Evolutionary conservation across 176 grass and related monocot genomes (phyloP).

Genomic region (Pontederia crassipes): DNA sequence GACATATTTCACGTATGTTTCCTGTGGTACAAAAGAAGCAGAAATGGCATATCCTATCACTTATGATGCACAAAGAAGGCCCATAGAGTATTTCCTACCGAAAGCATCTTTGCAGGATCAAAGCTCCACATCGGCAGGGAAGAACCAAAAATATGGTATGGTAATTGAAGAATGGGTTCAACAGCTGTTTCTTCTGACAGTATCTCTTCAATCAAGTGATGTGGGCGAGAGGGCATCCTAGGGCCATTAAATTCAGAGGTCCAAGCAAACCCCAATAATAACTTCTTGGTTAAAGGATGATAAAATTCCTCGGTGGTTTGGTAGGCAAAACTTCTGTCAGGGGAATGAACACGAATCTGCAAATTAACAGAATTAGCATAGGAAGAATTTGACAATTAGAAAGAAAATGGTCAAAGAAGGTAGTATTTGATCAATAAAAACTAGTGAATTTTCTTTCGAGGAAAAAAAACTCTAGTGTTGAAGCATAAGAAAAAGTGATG

Average conservation of each 20-base stretch:
- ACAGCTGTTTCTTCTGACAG: slow-evolving; percentile 35
- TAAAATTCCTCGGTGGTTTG: slow-evolving; percentile 78
- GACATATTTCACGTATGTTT: neutral
- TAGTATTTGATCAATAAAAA: no score
- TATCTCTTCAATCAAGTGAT: slow-evolving; percentile 83
- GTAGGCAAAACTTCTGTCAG: slow-evolving; percentile 82
- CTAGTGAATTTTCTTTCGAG: no score
- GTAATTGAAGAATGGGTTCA: slow-evolving; percentile 63
- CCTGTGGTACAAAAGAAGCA: no score
- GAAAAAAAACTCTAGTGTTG: neutral
- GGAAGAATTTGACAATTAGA: neutral
- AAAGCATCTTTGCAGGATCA: slow-evolving; percentile 98
- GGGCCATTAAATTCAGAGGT: slow-evolving; percentile 96
- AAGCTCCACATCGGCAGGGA: slow-evolving; percentile 94
- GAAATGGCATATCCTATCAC: no score
- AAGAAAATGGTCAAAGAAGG: neutral
- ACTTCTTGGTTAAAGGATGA: slow-evolving; percentile 87
- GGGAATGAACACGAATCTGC: slow-evolving; percentile 66
- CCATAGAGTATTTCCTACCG: slow-evolving; percentile 34
- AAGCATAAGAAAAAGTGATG: slow-evolving; percentile 8
- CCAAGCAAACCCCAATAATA: slow-evolving; percentile 87
- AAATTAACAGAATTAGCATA: slow-evolving; percentile 10
- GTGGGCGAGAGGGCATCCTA: slow-evolving; percentile 40
- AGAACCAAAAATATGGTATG: slow-evolving; percentile 95
- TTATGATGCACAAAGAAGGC: no score